Evolutionary conservation across 2,329 filamentous ascomycete species (phyloP).

Genomic region (Coniochaeta pulveracea): DNA sequence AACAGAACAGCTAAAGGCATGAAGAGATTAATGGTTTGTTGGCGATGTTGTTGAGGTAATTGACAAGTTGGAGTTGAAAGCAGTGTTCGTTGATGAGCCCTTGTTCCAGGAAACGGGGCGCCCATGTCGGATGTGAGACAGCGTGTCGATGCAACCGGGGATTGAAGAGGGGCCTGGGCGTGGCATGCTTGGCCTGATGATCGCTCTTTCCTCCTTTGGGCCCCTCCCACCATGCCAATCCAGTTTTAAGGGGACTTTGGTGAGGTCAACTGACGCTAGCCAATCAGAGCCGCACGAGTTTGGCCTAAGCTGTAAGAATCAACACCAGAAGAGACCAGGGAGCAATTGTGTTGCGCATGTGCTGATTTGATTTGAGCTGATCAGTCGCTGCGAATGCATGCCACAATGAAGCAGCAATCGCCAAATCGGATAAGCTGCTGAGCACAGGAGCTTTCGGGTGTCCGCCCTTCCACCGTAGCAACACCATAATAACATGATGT

Average conservation of each 20-base stretch:
- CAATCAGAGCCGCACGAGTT: too few species aligned
- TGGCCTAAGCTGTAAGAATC: too few species aligned
- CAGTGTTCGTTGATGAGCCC: background rate
- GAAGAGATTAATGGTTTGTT: background rate
- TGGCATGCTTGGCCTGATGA: slow-evolving; percentile 2
- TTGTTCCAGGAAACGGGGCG: background rate
- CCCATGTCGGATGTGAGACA: slow-evolving; percentile 4
- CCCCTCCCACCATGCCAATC: slow-evolving; percentile 4
- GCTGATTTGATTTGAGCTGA: too few species aligned
- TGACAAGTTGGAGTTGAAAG: slow-evolving; percentile 1
- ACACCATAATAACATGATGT: background rate
- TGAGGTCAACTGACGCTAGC: too few species aligned
- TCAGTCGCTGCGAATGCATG: too few species aligned
- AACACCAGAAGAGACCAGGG: too few species aligned
- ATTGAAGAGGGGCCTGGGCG: slow-evolving; percentile 3
- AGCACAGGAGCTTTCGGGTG: too few species aligned
- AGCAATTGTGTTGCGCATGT: too few species aligned
- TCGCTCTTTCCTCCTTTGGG: slow-evolving; percentile 3
- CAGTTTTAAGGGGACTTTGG: too few species aligned
- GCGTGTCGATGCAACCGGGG: slow-evolving; percentile 1
- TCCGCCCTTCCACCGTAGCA: too few species aligned
- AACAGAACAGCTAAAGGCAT: slow-evolving; percentile 3
- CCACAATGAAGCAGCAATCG: too few species aligned
- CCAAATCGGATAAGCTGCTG: too few species aligned
- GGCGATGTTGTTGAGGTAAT: background rate